phyloP scores from a whole-genome alignment of 345 rosid genomes.

The Populus euphratica region DNA sequence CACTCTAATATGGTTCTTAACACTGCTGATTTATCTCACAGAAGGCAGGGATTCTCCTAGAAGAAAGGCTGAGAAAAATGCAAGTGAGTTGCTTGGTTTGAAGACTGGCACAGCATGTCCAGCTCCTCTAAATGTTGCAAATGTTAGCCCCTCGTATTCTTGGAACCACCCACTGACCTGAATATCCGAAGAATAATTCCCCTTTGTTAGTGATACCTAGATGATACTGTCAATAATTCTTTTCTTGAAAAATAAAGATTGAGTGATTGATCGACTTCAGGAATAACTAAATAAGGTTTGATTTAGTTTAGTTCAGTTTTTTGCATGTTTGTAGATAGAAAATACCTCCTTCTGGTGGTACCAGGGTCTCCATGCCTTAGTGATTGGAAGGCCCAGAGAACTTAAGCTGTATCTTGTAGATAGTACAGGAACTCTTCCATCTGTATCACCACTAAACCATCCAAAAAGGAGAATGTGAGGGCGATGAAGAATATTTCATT shows the following conservation, averaged over 20 bases:
- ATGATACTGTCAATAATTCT: neutral
- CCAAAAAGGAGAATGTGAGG: conserved; percentile 1
- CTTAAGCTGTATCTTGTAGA: conserved; percentile 78
- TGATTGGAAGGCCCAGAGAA: conserved; percentile 50
- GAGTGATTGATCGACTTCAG: neutral
- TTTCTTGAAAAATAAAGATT: neutral
- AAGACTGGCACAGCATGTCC: conserved; percentile 92
- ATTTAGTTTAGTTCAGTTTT: neutral
- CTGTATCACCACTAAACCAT: conserved; percentile 82
- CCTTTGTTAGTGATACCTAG: neutral
- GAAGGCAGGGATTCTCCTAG: conserved; percentile 40
- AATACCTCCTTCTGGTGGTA: conserved; percentile 70
- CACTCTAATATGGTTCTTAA: neutral
- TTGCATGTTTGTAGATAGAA: neutral
- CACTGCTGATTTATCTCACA: neutral
- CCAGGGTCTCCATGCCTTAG: conserved; percentile 87
- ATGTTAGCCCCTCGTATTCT: conserved; percentile 80
- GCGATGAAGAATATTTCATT: neutral
- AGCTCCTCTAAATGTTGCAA: conserved; percentile 95
- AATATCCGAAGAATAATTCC: neutral
- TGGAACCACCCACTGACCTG: conserved; percentile 94
- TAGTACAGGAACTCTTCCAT: conserved; percentile 91
- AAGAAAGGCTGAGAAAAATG: conserved; percentile 67
- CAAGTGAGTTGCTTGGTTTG: conserved; percentile 70
- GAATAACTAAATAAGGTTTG: neutral